Evolutionary conservation across 2,329 filamentous ascomycete genomes (phyloP), one percentile per base, ranked within the genome.

Genomic region (Fusarium tuaranense): DNA sequence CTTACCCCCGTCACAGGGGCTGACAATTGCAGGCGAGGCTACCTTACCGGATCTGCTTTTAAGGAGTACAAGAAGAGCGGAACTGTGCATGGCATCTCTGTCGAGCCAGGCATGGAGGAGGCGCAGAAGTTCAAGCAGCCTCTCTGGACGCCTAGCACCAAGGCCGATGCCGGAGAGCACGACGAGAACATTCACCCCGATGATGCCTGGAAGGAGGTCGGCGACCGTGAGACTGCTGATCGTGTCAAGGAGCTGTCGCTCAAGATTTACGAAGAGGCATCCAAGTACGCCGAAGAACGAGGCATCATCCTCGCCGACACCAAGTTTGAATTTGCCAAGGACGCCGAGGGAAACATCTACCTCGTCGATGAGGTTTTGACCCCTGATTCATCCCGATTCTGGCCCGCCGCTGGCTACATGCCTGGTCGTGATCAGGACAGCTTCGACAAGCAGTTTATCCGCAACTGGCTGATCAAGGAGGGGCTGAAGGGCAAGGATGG

Each of bases 1-100:
- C 27, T 34, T 32, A 7, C 12, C 51, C 46, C 27, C 4, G 7
- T 32, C 7, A 55, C 18, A 32, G 27, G 27, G 18, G 18, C 51
- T 55, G 18, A 55, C 27, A 55, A 32, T n/a, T 7, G 76, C 13
- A 75, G 72, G 32, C 80, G 95, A 68, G 95, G 95, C 76, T 97
- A 97, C 85, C 91, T 98, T 81, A 95, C 95, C 7, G 95, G 95
- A 51, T 93, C 91, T 55, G 95, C 94, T 0, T 97, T 94, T 93
- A 88, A 88, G 44, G 95, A 97, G 85, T 82, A 78, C 85, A 85
- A 90, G 80, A 87, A 89, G 74, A 87, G 84, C 22, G 93, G 94
- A 63, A 97, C 94, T 2, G 93, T 97, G 18, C 94, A 97, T 83
- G 94, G 94, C 25, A 92, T 95, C 75, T 80, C 87, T 18, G 87